Percentiles rank a stretch among this genome's conserved stretches.
Evolutionary conservation across 2,329 filamentous ascomycete species (phyloP).

Genomic region (Fusarium camptoceras): DNA sequence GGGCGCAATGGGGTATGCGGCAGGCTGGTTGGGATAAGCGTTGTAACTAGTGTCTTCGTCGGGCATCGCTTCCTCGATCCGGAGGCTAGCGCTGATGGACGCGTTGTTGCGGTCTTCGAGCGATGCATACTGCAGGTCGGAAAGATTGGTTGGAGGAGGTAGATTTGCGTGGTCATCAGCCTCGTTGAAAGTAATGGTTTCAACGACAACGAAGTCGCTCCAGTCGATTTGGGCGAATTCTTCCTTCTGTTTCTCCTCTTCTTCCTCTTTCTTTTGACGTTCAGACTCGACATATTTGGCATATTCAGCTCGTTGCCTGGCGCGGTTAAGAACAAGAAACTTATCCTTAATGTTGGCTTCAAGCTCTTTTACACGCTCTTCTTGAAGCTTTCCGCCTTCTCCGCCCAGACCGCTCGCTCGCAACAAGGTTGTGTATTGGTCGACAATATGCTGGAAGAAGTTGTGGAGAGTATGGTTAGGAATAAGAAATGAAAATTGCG

Average conservation of each 20-base stretch:
- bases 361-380: conserved; percentile 78
- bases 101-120: conserved; percentile 94
- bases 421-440: conserved; percentile 89
- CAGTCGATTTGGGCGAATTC: conserved; percentile 91
- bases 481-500: conserved; percentile 94
- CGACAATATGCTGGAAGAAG: conserved; percentile 91
- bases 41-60: conserved; percentile 74
- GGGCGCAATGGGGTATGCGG: conserved; percentile 56
- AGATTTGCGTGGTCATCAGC: conserved; percentile 87
- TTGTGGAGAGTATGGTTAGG: conserved; percentile 96
- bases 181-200: conserved; percentile 93
- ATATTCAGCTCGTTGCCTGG: conserved; percentile 89
- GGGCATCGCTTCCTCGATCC: conserved; percentile 96
- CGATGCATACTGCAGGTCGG: conserved; percentile 92
- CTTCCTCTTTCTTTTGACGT: conserved; percentile 88
- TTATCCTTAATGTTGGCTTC: conserved; percentile 82
- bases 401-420: conserved; percentile 75
- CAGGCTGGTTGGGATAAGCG: conserved; percentile 55
- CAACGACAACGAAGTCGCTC: conserved; percentile 96
- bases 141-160: conserved; percentile 87
- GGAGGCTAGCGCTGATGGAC: conserved; percentile 82
- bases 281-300: conserved; percentile 85
- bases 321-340: conserved; percentile 81
- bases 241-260: conserved; percentile 82
- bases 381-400: conserved; percentile 73